Evolutionary conservation across 2,329 filamentous ascomycete species (phyloP), one percentile per base, ranked within the genome.

Genomic region (Trichoderma atrobrunneum): DNA sequence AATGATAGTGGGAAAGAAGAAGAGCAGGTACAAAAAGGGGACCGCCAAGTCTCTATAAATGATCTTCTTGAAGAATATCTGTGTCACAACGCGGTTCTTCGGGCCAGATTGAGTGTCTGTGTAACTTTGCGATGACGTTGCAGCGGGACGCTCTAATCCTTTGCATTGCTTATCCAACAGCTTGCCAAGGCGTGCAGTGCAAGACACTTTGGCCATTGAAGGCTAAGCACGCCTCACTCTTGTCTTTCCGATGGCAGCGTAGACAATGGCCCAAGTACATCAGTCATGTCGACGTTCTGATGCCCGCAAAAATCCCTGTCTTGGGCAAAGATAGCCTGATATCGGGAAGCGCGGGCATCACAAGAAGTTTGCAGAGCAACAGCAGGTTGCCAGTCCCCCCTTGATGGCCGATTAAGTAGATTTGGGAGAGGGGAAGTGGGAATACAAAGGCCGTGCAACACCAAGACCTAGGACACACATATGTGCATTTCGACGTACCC

Each of bases 401-500:
- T 26, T 57, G 43, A 30, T 36, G 30, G n/a, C 30, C 16, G n/a
- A 36, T 21, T 39, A 51, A 51, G n/a, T 11, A 51, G 34, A 21
- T 34, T 3, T 5, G 24, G 28, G n/a, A 51, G 32, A 32, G 21
- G 34, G 24, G 28, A 32, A n/a, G 10, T 18, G 3, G 39, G n/a
- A n/a, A 32, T 5, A 16, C 16, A 26, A n/a, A 16, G n/a, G 21
- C 12, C 16, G 6, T 26, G 34, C 7, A 59, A 26, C 8, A 16
- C 16, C 26, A 30, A 36, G 21, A 11, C 14, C 14, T 36, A 32
- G 28, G 51, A 61, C 16, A 43, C 36, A 43, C 3, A 7, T 68
- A 30, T 62, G 30, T 59, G 63, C 89, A 81, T 24, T 24, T 63
- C 21, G 56, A 69, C 89, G 81, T 88, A 92, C 92, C 92, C 88